Percentiles rank a stretch among this genome's conserved stretches.
Evolutionary conservation across 441 rosid species (phyloP).

Genomic region (Adansonia rubrostipa): DNA sequence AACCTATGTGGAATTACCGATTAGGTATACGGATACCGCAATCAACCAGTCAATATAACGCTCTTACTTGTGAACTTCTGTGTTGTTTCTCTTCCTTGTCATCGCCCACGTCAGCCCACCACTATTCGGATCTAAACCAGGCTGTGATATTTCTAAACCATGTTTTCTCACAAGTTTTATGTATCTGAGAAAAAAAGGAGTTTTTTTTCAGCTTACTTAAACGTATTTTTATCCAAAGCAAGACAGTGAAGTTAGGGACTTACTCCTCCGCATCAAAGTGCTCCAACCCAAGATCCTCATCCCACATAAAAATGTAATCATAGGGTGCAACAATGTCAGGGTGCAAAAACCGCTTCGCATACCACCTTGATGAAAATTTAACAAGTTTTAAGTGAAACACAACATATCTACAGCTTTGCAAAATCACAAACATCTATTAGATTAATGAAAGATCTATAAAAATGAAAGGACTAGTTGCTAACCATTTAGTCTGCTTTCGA

Average conservation of each 20-base stretch:
- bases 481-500: constrained; percentile 87
- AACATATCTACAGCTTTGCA: not conserved
- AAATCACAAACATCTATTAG: too few relatives aligned
- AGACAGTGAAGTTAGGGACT: constrained; percentile 30
- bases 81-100: constrained; percentile 78
- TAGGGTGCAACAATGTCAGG: constrained; percentile 83
- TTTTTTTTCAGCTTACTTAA: constrained; percentile 14
- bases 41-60: not conserved
- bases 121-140: constrained; percentile 80
- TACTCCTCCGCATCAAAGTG: constrained; percentile 76
- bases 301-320: constrained; percentile 91
- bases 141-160: constrained; percentile 96
- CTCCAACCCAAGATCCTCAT: constrained; percentile 91
- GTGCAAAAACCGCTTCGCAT: constrained; percentile 86
- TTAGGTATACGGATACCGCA: not conserved
- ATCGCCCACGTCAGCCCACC: constrained; percentile 91
- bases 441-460: not conserved
- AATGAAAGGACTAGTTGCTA: constrained; percentile 26
- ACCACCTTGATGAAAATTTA: constrained; percentile 69
- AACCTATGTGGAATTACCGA: not conserved
- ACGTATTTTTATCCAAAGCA: constrained; percentile 13
- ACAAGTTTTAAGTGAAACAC: constrained; percentile 16
- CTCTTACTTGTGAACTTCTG: constrained; percentile 88
- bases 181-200: constrained; percentile 52
- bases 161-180: constrained; percentile 74